A percentile compares a stretch with the other conserved stretches of the same genome.
These are phyloP conservation scores for Salix suchowensis DNA, from an alignment of 345 rosid species.

Conservation along the genomic window DNA sequence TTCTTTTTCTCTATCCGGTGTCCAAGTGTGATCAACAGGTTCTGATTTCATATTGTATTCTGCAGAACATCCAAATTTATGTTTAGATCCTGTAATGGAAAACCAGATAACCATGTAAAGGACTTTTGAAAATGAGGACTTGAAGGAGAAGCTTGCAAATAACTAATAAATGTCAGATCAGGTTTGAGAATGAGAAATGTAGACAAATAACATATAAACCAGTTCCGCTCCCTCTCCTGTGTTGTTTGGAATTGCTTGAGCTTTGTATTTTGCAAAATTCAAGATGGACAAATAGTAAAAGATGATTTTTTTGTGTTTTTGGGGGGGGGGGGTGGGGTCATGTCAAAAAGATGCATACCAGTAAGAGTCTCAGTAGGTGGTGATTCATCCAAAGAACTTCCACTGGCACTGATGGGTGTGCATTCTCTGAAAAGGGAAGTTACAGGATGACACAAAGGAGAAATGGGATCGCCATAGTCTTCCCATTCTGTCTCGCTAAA, in stretches of 20 bases:
- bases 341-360: conserved; percentile 39
- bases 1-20: conserved; percentile 35
- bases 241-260: background rate
- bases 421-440: conserved; percentile 54
- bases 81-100: background rate
- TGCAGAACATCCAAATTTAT: conserved; percentile 21
- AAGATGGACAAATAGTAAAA: background rate
- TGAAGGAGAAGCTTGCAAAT: background rate
- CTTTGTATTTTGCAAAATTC: background rate
- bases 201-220: background rate
- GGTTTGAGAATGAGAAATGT: background rate
- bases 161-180: background rate
- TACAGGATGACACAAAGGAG: conserved; percentile 58
- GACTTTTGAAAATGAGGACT: background rate
- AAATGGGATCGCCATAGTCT: conserved; percentile 49
- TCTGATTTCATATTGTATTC: conserved; percentile 45
- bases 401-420: conserved; percentile 51
- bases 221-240: background rate
- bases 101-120: background rate
- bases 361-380: conserved; percentile 31
- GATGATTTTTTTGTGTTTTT: background rate
- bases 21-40: conserved; percentile 31
- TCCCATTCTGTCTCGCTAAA: conserved; percentile 55
- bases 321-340: background rate
- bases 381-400: conserved; percentile 59